Conservation (phyloP, 2,329 filamentous ascomycete species). For the Alternaria brassicicola region DNA sequence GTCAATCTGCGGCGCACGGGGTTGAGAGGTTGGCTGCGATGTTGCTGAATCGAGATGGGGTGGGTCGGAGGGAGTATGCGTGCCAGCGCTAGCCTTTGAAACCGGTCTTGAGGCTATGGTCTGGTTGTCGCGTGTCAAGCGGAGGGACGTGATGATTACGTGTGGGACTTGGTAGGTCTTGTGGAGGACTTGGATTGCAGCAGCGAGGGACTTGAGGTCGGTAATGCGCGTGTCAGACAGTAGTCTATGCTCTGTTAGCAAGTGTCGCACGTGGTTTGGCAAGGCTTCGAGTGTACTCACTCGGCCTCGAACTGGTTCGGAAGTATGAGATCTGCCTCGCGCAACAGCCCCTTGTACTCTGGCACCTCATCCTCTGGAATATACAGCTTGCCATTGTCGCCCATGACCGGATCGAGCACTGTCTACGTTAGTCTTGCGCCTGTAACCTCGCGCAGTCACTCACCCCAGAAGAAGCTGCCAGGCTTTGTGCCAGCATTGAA, state of each 20-base stretch:
- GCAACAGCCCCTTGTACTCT: constrained; percentile 80
- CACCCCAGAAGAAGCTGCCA: constrained; percentile 87
- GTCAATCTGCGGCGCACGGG: constrained; percentile 3
- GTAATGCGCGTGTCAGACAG: constrained; percentile 84
- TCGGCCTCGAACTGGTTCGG: constrained; percentile 98
- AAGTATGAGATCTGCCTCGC: constrained; percentile 85
- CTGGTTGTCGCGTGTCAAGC: constrained; percentile 64
- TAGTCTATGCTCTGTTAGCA: constrained; percentile 59
- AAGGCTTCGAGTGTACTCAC: constrained; percentile 57
- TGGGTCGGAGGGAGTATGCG: constrained; percentile 28
- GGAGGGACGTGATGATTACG: constrained; percentile 89
- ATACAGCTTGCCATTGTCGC: constrained; percentile 90
- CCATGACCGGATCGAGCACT: constrained; percentile 98
- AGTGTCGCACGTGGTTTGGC: background rate
- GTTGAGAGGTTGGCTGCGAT: constrained; percentile 11
- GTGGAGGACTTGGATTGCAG: constrained; percentile 80
- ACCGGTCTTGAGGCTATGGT: constrained; percentile 37
- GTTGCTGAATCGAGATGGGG: constrained; percentile 19
- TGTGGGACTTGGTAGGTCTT: constrained; percentile 78
- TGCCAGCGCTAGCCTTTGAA: constrained; percentile 43
- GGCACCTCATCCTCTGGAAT: constrained; percentile 91
- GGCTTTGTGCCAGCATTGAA: constrained; percentile 66
- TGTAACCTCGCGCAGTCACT: constrained; percentile 18
- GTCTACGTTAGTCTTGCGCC: constrained; percentile 21
- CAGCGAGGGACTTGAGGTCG: constrained; percentile 72